A percentile compares a stretch with the other conserved stretches of the same genome.
Conservation (phyloP, 768 basidiomycete genomes). For the Agaricus subrufescens region DNA sequence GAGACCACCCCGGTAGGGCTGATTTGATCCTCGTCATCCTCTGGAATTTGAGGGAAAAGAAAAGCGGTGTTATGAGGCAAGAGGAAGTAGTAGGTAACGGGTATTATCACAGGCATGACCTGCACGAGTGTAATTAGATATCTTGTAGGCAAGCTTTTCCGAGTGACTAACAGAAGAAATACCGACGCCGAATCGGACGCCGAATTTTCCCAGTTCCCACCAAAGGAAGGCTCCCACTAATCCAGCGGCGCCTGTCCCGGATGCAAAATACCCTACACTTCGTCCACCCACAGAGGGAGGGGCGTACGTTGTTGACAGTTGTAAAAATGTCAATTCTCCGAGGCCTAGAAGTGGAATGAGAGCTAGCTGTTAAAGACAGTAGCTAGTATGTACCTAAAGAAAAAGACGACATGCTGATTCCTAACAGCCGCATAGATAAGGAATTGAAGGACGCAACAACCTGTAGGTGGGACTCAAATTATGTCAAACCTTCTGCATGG, state of each 20-base stretch:
- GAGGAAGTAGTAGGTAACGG: slow-evolving; percentile 70
- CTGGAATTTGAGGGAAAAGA: slow-evolving; percentile 30
- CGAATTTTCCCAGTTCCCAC: slow-evolving; percentile 88
- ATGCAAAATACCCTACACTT: slow-evolving; percentile 91
- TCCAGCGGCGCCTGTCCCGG: slow-evolving; percentile 92
- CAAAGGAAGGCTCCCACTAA: slow-evolving; percentile 89
- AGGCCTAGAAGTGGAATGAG: slow-evolving; percentile 48
- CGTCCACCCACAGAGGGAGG: slow-evolving; percentile 68
- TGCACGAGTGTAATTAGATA: slow-evolving; percentile 24
- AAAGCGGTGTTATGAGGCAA: slow-evolving; percentile 62
- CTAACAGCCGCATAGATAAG: slow-evolving; percentile 67
- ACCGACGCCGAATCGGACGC: slow-evolving; percentile 80
- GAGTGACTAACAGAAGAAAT: slow-evolving; percentile 62
- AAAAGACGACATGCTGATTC: slow-evolving; percentile 77
- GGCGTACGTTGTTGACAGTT: slow-evolving; percentile 77
- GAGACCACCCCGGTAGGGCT: slow-evolving; percentile 24
- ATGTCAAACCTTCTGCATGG: too few species aligned
- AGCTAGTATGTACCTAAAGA: slow-evolving; percentile 56
- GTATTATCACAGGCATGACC: slow-evolving; percentile 81
- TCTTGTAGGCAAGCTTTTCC: neutral
- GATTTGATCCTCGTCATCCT: slow-evolving; percentile 32
- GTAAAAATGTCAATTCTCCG: slow-evolving; percentile 92
- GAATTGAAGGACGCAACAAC: slow-evolving; percentile 70
- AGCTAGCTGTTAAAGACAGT: neutral
- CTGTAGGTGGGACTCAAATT: slow-evolving; percentile 29